Evolutionary conservation across 208 protist species (phyloP).

Genomic region (Trypanosoma brucei): DNA sequence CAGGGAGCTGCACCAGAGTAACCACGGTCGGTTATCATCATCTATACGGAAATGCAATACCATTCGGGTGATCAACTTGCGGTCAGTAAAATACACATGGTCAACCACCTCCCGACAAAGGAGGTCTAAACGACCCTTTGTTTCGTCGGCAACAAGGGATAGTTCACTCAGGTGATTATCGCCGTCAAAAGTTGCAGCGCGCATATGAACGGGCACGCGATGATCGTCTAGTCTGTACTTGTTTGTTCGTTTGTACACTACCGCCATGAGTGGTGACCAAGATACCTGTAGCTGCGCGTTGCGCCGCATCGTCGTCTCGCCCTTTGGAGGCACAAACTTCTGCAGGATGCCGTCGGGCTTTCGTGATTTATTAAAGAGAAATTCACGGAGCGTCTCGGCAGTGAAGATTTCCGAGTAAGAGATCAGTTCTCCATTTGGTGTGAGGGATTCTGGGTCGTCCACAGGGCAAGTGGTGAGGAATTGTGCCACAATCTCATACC

Average conservation of each 20-base stretch:
- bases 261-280: slow-evolving; percentile 85
- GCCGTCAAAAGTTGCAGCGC: slow-evolving; percentile 83
- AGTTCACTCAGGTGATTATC: slow-evolving; percentile 73
- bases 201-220: slow-evolving; percentile 42
- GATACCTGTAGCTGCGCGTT: slow-evolving; percentile 83
- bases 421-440: slow-evolving; percentile 36
- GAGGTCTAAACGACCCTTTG: slow-evolving; percentile 56
- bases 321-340: slow-evolving; percentile 86
- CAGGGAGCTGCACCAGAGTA: slow-evolving; percentile 81
- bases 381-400: slow-evolving; percentile 58
- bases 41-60: slow-evolving; percentile 81
- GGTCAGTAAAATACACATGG: slow-evolving; percentile 83
- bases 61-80: slow-evolving; percentile 78
- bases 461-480: slow-evolving; percentile 66
- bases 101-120: slow-evolving; percentile 81
- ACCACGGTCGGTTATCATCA: slow-evolving; percentile 62
- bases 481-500: slow-evolving; percentile 80
- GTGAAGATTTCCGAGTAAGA: slow-evolving; percentile 88
- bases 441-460: slow-evolving; percentile 29
- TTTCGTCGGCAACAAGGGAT: slow-evolving; percentile 77
- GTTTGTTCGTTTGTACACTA: slow-evolving; percentile 83
- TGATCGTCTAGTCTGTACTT: slow-evolving; percentile 60
- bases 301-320: slow-evolving; percentile 51
- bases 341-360: slow-evolving; percentile 90
- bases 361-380: slow-evolving; percentile 71